Evolutionary conservation across 2,329 filamentous ascomycete genomes (phyloP).

Genomic region (Calonectria hawksworthii): DNA sequence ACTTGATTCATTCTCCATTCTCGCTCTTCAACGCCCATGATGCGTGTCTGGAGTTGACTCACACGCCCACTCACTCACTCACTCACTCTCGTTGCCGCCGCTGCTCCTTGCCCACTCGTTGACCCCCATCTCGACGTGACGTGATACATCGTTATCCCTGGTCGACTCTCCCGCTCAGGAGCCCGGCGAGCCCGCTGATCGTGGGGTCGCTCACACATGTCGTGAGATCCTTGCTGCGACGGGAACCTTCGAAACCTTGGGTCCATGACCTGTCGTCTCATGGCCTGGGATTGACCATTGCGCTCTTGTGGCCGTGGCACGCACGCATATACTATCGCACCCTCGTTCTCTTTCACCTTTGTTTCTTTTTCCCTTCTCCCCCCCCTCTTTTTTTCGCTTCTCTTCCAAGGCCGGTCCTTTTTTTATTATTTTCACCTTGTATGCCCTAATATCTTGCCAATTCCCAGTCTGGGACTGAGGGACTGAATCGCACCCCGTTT

Average conservation of each 20-base stretch:
- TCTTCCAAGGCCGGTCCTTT: conserved; percentile 45
- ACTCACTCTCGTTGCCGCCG: too few species aligned
- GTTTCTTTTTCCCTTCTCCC: conserved; percentile 30
- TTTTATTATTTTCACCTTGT: conserved; percentile 10
- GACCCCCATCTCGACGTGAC: background rate
- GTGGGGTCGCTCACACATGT: conserved; percentile 17
- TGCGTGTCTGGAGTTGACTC: background rate
- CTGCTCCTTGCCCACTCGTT: background rate
- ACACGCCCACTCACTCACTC: too few species aligned
- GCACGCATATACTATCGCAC: conserved; percentile 26
- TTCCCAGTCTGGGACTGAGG: conserved; percentile 41
- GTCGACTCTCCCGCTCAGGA: background rate
- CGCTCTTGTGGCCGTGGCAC: background rate
- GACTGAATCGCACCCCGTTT: conserved; percentile 6
- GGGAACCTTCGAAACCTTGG: conserved; percentile 19
- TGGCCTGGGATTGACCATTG: background rate
- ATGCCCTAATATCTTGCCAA: conserved; percentile 34
- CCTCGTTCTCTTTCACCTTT: conserved; percentile 33
- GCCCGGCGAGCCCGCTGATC: conserved; percentile 18
- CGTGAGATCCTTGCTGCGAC: conserved; percentile 14
- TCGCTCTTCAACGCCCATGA: background rate
- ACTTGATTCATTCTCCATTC: conserved; percentile 8
- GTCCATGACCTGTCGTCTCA: conserved; percentile 24
- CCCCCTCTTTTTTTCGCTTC: conserved; percentile 36
- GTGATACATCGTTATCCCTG: conserved; percentile 12